phyloP scores from a whole-genome alignment of 2,329 filamentous ascomycete genomes.

The Penicillium sp. region DNA sequence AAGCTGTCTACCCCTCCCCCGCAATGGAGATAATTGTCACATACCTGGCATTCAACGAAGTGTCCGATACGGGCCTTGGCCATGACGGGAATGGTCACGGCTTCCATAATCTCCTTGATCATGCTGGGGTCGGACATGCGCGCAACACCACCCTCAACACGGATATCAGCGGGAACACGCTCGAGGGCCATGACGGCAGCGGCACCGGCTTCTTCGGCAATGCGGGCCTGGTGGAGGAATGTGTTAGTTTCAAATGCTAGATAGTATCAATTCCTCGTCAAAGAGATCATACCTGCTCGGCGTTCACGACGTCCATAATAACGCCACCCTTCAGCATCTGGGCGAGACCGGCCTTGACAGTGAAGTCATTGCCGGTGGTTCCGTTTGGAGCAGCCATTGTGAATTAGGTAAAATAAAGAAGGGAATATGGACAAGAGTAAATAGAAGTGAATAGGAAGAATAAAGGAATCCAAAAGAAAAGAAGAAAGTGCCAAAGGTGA shows the following conservation, averaged over 20 bases:
- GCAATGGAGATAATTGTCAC: constrained; percentile 12
- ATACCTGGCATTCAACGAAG: constrained; percentile 88
- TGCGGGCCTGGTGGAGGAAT: constrained; percentile 65
- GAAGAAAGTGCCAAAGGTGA: constrained; percentile 14
- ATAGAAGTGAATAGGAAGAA: constrained; percentile 5
- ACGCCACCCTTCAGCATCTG: constrained; percentile 99
- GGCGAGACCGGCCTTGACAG: constrained; percentile 90
- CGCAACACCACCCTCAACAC: constrained; percentile 85
- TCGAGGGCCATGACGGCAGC: constrained; percentile 98
- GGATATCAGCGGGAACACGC: constrained; percentile 94
- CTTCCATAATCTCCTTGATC: constrained; percentile 92
- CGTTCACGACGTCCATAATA: constrained; percentile 98
- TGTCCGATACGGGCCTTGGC: constrained; percentile 97
- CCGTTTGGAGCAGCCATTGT: constrained; percentile 40
- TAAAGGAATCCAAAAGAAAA: constrained; percentile 2
- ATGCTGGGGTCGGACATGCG: constrained; percentile 94
- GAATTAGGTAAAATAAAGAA: constrained; percentile 6
- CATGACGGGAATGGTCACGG: constrained; percentile 98
- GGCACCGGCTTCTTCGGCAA: constrained; percentile 94
- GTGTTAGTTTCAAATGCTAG: not conserved
- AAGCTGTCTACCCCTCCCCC: not conserved
- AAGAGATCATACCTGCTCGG: constrained; percentile 62
- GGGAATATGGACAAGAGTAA: not conserved
- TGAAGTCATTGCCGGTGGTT: constrained; percentile 60
- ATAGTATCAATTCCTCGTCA: not conserved